Conservation (phyloP, 1,284 basidiomycete species). For the Amylostereum chailletii region DNA sequence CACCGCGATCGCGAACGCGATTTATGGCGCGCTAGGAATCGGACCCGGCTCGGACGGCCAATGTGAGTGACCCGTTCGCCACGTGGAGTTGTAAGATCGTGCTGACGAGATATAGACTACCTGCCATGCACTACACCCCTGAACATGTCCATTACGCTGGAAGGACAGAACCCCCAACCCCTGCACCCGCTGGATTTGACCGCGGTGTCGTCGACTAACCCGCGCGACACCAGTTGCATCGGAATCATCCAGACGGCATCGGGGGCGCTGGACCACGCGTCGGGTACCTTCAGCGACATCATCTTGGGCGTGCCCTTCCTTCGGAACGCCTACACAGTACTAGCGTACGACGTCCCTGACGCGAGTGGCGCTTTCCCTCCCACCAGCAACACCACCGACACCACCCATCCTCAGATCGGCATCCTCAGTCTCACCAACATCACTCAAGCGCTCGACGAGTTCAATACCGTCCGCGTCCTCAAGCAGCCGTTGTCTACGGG, state of each 20-base stretch:
- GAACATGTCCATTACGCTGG: slow-evolving; percentile 59
- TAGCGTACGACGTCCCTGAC: slow-evolving; percentile 49
- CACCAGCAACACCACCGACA: slow-evolving; percentile 9
- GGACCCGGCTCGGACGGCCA: slow-evolving; percentile 49
- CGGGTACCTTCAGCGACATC: slow-evolving; percentile 44
- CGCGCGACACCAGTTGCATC: slow-evolving; percentile 40
- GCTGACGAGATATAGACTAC: slow-evolving; percentile 39
- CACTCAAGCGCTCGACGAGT: slow-evolving; percentile 49
- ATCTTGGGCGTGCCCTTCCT: slow-evolving; percentile 70
- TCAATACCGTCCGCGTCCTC: slow-evolving; percentile 54
- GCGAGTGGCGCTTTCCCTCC: slow-evolving; percentile 34
- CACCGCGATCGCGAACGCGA: slow-evolving; percentile 52
- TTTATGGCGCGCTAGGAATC: slow-evolving; percentile 69
- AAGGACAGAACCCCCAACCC: slow-evolving; percentile 42
- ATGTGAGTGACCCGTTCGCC: slow-evolving; percentile 35
- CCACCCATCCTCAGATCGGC: slow-evolving; percentile 7
- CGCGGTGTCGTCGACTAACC: slow-evolving; percentile 25
- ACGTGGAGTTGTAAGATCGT: not conserved
- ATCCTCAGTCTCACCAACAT: slow-evolving; percentile 42
- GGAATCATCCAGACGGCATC: slow-evolving; percentile 58
- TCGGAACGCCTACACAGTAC: slow-evolving; percentile 63
- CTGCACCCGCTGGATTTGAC: slow-evolving; percentile 69
- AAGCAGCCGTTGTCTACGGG: slow-evolving; percentile 36
- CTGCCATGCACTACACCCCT: slow-evolving; percentile 60
- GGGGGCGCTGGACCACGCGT: slow-evolving; percentile 24